Conservation (phyloP, 768 basidiomycete species). For the Chalciporus sphaerocephalus region DNA sequence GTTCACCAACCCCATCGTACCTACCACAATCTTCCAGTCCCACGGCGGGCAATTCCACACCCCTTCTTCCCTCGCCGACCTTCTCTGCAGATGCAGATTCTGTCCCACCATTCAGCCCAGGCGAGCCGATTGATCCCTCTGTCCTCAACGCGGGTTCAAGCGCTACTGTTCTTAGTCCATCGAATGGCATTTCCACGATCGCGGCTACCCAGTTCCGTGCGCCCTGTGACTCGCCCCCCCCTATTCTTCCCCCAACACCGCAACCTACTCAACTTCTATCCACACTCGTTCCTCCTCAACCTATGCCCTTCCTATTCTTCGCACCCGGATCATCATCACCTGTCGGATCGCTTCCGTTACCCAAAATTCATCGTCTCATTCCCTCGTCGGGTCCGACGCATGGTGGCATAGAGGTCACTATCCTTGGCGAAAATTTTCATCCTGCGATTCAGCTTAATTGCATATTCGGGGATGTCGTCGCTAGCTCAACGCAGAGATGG, state of each 20-base stretch:
- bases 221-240: constrained; percentile 17
- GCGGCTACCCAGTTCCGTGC: constrained; percentile 16
- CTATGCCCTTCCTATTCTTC: constrained; percentile 61
- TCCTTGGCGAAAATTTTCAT: constrained; percentile 89
- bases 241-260: constrained; percentile 9
- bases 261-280: constrained; percentile 20
- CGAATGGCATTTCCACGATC: constrained; percentile 13
- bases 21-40: constrained; percentile 17
- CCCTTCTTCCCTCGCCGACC: constrained; percentile 5
- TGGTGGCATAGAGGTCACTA: constrained; percentile 91
- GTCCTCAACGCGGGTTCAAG: constrained; percentile 2
- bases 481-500: constrained; percentile 86
- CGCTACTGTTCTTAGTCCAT: constrained; percentile 13
- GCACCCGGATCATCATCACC: constrained; percentile 47
- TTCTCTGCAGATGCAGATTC: constrained; percentile 8
- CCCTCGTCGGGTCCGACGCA: constrained; percentile 81
- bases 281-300: constrained; percentile 32
- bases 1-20: constrained; percentile 30
- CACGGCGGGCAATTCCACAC: neutral
- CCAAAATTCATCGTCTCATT: constrained; percentile 81
- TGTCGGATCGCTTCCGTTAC: constrained; percentile 48
- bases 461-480: constrained; percentile 78
- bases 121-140: constrained; percentile 10
- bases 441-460: constrained; percentile 66
- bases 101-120: constrained; percentile 1